Conservation (phyloP, 345 rosid genomes). For the Durio zibethinus region DNA sequence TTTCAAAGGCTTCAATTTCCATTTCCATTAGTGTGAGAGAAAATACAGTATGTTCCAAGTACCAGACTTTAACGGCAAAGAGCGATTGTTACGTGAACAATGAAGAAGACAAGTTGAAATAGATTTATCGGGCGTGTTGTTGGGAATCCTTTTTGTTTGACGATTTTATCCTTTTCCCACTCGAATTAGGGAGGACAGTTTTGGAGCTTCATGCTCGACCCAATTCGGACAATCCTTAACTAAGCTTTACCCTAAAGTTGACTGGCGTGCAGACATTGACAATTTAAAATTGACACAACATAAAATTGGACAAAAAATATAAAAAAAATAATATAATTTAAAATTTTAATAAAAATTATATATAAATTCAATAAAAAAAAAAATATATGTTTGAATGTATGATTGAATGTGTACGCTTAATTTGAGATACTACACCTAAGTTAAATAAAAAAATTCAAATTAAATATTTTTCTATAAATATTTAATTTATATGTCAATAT, state of each 20-base stretch:
- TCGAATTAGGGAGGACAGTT: not conserved
- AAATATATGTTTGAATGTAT: too few species aligned
- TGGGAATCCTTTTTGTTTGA: slow-evolving; percentile 10
- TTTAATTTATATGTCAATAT: too few species aligned
- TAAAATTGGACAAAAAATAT: too few species aligned
- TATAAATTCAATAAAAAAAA: too few species aligned
- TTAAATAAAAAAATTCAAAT: too few species aligned
- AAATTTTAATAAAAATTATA: too few species aligned
- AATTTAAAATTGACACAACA: too few species aligned
- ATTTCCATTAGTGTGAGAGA: slow-evolving; percentile 15
- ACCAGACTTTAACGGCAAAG: slow-evolving; percentile 14
- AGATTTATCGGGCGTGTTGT: slow-evolving; percentile 27
- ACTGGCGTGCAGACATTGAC: not conserved
- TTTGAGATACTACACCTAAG: too few species aligned
- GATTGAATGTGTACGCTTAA: too few species aligned
- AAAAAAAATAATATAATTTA: too few species aligned
- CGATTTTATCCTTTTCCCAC: not conserved
- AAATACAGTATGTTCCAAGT: too few species aligned
- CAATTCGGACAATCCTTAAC: not conserved
- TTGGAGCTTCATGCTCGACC: not conserved
- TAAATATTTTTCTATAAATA: too few species aligned
- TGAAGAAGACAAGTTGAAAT: not conserved
- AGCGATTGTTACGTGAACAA: slow-evolving; percentile 9
- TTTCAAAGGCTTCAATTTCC: slow-evolving; percentile 21
- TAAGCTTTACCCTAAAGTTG: not conserved